phyloP scores from a whole-genome alignment of 305 asterid species.

The Fraxinus latifolia region DNA sequence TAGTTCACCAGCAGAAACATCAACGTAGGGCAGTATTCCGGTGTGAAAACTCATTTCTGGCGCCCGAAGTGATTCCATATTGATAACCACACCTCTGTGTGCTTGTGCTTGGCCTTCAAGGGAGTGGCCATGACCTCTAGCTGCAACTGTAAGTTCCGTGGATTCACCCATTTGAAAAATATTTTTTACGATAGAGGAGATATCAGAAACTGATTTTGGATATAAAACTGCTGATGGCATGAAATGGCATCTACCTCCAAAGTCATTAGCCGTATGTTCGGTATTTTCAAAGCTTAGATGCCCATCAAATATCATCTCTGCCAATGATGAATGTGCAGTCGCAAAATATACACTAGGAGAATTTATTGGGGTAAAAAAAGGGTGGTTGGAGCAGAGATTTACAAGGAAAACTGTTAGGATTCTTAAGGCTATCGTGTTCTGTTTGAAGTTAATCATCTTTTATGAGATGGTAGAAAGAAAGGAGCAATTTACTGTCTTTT shows the following conservation, averaged over 20 bases:
- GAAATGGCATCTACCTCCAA: constrained; percentile 60
- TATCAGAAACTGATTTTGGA: constrained; percentile 73
- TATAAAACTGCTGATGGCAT: constrained; percentile 66
- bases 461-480: neutral
- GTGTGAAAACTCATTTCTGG: constrained; percentile 47
- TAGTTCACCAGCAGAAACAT: constrained; percentile 80
- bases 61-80: constrained; percentile 59
- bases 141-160: constrained; percentile 66
- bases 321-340: constrained; percentile 36
- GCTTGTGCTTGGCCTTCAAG: constrained; percentile 86
- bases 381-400: constrained; percentile 38
- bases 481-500: constrained; percentile 11
- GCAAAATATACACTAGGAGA: constrained; percentile 22
- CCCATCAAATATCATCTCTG: constrained; percentile 52
- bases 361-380: constrained; percentile 11
- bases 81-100: constrained; percentile 53
- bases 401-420: constrained; percentile 43
- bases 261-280: constrained; percentile 63
- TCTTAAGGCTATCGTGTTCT: constrained; percentile 36
- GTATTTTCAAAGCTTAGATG: constrained; percentile 42
- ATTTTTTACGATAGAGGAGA: constrained; percentile 47
- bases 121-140: constrained; percentile 88
- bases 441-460: constrained; percentile 38
- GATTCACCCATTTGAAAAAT: constrained; percentile 43
- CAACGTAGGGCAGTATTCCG: constrained; percentile 56